Base-by-base conservation (phyloP, 2,329 filamentous ascomycete species). In the Diaporthe australafricana region DNA sequence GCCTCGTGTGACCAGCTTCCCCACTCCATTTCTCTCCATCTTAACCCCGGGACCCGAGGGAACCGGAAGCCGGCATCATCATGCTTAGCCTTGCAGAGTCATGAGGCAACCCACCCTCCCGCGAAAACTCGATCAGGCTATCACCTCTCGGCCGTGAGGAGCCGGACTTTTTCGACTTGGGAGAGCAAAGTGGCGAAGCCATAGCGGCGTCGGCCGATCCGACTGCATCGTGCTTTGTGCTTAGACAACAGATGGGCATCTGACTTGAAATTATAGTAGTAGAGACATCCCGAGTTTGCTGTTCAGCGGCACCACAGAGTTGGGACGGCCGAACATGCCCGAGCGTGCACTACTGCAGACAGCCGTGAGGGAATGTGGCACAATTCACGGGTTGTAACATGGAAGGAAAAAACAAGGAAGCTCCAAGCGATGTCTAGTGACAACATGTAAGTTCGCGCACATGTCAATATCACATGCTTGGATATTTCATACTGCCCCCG, bases 71-170 rank as follows among this genome's bases (percentile, higher is more conserved):
- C n/a, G 53, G 32, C 65, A 50, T 35, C n/a, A 12, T 7, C n/a
- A 27, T 30, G 42, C 35, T 6, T 11, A 35, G 50, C 53, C 42
- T 60, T 5, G 42, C 16, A 52, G 32, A 14, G 40, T 27, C 42
- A 11, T 42, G 32, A 60, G 67, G 67, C 53, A 52, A 57, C 42
- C 66, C 42, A 60, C 53, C 42, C 16, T 45, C 35, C 42, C 16
- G 30, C 32, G 16, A 14, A 40, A 20, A n/a, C n/a, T 50, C 22
- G 27, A 16, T 50, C 53, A 50, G 32, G 14, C 22, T 42, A 35
- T 5, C 30, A 60, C 22, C 35, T 69, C 42, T 52, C 67, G 55
- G 45, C 52, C 67, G 53, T 60, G 60, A 65, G 30, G 20, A 17
- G 22, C 45, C 45, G 30, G 20, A 14, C 60, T 38, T 25, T 25